Evolutionary conservation across 2,329 filamentous ascomycete genomes (phyloP).

Genomic region (Trichophyton schoenleinii): DNA sequence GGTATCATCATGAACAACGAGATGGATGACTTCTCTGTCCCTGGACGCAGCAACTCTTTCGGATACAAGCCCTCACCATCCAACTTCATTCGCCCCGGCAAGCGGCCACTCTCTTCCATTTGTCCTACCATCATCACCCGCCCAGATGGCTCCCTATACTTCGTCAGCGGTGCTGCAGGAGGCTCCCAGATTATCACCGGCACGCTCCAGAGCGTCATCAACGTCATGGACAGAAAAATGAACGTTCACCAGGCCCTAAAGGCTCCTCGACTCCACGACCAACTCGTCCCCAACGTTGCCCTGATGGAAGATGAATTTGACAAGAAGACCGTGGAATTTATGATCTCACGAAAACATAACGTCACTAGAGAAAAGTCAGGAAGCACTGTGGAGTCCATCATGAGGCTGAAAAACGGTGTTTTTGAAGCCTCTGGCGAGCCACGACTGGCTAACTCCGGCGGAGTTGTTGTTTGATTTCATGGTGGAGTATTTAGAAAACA

Average conservation of each 20-base stretch:
- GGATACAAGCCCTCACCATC: constrained; percentile 66
- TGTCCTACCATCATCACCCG: constrained; percentile 65
- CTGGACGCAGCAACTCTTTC: constrained; percentile 63
- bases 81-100: constrained; percentile 71
- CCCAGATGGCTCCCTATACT: constrained; percentile 51
- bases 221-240: constrained; percentile 55
- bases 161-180: constrained; percentile 63
- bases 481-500: not conserved
- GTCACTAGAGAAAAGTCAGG: constrained; percentile 50
- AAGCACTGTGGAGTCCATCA: constrained; percentile 61
- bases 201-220: constrained; percentile 60
- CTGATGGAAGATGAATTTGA: constrained; percentile 58
- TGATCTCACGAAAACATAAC: constrained; percentile 56
- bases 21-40: constrained; percentile 74
- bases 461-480: constrained; percentile 36
- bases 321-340: constrained; percentile 49
- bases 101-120: constrained; percentile 73
- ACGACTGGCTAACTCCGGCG: constrained; percentile 58
- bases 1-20: constrained; percentile 64
- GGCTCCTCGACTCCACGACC: constrained; percentile 64
- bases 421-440: constrained; percentile 72
- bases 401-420: constrained; percentile 47
- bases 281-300: constrained; percentile 59
- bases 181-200: constrained; percentile 73
- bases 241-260: constrained; percentile 50